phyloP scores from a whole-genome alignment of 2,329 filamentous ascomycete species.

The Epichloe uncinata region DNA sequence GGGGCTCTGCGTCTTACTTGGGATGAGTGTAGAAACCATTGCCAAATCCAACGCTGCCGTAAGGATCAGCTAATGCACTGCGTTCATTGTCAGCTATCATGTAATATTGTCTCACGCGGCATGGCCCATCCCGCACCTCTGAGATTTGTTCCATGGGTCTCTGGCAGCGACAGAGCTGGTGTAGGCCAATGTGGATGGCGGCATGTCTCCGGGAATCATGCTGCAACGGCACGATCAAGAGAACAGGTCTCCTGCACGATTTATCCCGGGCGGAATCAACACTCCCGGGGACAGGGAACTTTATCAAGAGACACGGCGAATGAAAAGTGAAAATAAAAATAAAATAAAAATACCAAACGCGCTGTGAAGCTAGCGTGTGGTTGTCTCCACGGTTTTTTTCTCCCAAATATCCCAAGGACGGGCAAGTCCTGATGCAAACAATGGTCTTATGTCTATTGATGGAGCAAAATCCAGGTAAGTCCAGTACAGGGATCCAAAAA shows the following conservation, averaged over 20 bases:
- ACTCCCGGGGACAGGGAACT: background rate
- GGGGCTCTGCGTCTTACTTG: slow-evolving; percentile 21
- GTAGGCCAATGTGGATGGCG: slow-evolving; percentile 35
- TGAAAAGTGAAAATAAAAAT: background rate
- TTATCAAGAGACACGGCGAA: background rate
- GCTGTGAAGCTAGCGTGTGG: background rate
- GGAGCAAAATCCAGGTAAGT: background rate
- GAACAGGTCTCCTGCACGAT: background rate
- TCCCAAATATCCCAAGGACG: background rate
- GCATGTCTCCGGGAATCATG: slow-evolving; percentile 29
- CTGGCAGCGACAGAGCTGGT: slow-evolving; percentile 31
- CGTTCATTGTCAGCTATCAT: slow-evolving; percentile 5
- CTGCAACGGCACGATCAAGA: slow-evolving; percentile 6
- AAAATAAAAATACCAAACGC: background rate
- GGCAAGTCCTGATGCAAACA: background rate
- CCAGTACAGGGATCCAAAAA: background rate
- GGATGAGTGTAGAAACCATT: slow-evolving; percentile 22
- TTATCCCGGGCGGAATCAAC: background rate
- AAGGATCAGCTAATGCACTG: slow-evolving; percentile 20
- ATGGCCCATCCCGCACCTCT: slow-evolving; percentile 31
- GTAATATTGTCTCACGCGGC: slow-evolving; percentile 8
- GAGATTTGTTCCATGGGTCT: slow-evolving; percentile 36
- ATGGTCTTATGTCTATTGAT: background rate
- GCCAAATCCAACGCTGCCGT: slow-evolving; percentile 22
- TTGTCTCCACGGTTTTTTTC: background rate